Conservation (phyloP, 768 basidiomycete species). For the Lactarius hengduanensis region DNA sequence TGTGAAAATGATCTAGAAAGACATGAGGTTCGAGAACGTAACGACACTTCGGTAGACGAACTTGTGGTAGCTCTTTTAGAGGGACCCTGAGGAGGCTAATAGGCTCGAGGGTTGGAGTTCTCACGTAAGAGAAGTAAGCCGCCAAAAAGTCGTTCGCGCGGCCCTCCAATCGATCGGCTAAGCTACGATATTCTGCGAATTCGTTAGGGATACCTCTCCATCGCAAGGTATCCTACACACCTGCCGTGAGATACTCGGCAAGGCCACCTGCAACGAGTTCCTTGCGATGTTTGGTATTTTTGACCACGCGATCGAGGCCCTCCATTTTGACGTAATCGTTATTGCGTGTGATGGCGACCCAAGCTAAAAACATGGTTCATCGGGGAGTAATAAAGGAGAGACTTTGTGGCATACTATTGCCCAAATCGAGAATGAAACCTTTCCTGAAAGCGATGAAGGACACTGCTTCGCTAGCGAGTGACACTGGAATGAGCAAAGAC, state of each 20-base stretch:
- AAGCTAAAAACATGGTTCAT: constrained; percentile 40
- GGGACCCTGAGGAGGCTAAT: constrained; percentile 7
- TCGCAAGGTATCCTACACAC: constrained; percentile 42
- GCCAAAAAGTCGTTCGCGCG: constrained; percentile 22
- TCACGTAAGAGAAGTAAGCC: background rate
- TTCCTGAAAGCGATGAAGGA: constrained; percentile 35
- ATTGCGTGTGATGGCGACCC: constrained; percentile 71
- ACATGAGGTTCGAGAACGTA: background rate
- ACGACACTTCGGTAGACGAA: background rate
- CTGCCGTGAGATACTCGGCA: background rate
- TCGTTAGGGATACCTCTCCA: background rate
- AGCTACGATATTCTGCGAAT: constrained; percentile 21
- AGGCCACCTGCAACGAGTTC: constrained; percentile 72
- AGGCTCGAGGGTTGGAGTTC: background rate
- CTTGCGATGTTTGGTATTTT: constrained; percentile 56
- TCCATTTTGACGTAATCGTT: constrained; percentile 59
- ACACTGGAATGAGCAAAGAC: constrained; percentile 53
- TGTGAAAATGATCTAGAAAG: constrained; percentile 27
- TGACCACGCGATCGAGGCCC: constrained; percentile 62
- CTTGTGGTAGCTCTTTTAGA: constrained; percentile 25
- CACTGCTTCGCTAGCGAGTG: constrained; percentile 50
- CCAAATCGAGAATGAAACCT: background rate
- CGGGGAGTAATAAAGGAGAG: no score
- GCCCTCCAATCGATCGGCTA: constrained; percentile 20
- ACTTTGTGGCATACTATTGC: constrained; percentile 3